Conservation (phyloP, 2,329 filamentous ascomycete species). For the Cladosporium oxysporum region DNA sequence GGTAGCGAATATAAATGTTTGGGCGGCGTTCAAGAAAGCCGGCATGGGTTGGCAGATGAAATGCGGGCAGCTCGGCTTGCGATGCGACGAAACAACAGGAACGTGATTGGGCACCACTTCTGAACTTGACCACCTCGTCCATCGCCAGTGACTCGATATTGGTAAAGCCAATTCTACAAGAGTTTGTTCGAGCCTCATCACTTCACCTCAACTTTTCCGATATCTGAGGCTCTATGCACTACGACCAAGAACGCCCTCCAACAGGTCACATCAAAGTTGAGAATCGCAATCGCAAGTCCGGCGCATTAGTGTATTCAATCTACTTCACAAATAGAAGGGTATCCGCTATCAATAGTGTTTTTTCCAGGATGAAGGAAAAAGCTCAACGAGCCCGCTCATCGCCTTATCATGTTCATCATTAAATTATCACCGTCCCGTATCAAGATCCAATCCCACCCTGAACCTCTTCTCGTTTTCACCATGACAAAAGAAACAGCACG, state of each 20-base stretch:
- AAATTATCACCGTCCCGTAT: neutral
- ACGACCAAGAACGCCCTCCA: neutral
- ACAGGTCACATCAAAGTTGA: neutral
- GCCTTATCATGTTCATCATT: neutral
- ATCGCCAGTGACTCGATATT: neutral
- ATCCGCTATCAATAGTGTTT: neutral
- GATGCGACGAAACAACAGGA: neutral
- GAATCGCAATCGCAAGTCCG: neutral
- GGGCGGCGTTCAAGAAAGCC: neutral
- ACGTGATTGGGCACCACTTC: neutral
- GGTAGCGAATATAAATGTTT: neutral
- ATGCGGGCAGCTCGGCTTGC: constrained; percentile 6
- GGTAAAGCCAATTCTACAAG: neutral
- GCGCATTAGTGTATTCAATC: neutral
- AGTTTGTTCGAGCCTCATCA: neutral
- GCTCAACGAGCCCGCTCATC: neutral
- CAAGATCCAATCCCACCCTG: neutral
- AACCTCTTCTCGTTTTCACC: neutral
- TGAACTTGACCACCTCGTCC: neutral
- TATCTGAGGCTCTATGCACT: neutral
- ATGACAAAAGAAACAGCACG: neutral
- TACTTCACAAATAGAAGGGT: neutral
- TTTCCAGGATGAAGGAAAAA: neutral
- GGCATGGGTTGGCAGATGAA: neutral
- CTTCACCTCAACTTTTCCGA: neutral